Percentiles rank a stretch among this genome's conserved stretches.
These are phyloP conservation scores for Rhytidiadelphus loreus DNA, from an alignment of 225 moss, liverwort and hornwort species.

Conservation along the genomic window DNA sequence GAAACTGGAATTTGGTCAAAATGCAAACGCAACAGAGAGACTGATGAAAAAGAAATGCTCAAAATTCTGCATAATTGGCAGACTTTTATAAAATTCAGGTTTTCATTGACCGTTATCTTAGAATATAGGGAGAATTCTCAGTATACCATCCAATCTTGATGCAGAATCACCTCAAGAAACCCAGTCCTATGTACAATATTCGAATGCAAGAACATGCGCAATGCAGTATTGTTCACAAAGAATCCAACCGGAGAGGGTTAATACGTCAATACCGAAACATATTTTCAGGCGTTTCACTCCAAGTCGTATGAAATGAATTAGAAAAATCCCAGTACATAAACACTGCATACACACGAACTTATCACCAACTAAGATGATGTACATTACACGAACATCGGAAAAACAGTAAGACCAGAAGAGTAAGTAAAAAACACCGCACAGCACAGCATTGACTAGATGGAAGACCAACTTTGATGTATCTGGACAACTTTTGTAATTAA, in stretches of 20 bases:
- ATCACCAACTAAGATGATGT: neutral
- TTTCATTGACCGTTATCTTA: too few relatives aligned
- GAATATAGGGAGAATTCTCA: too few relatives aligned
- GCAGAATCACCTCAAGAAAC: neutral
- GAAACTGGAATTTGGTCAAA: too few relatives aligned
- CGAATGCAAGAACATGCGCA: too few relatives aligned
- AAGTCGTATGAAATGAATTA: neutral
- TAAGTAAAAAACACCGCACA: neutral
- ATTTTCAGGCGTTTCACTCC: neutral
- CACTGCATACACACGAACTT: neutral
- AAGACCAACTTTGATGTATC: neutral
- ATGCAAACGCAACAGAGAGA: too few relatives aligned
- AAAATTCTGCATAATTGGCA: neutral
- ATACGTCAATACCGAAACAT: neutral
- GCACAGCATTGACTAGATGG: neutral
- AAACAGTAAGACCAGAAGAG: neutral
- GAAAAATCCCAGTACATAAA: too few relatives aligned
- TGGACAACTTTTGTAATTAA: neutral
- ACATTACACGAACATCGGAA: neutral
- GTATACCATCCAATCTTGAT: neutral
- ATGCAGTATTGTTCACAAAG: neutral
- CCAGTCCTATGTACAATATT: neutral
- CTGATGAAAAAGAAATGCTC: neutral
- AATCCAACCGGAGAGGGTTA: too few relatives aligned
- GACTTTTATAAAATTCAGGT: neutral